Percentiles rank a stretch among this genome's conserved stretches.
phyloP scores from a whole-genome alignment of 1,284 basidiomycete genomes.

The Abortiporus biennis region DNA sequence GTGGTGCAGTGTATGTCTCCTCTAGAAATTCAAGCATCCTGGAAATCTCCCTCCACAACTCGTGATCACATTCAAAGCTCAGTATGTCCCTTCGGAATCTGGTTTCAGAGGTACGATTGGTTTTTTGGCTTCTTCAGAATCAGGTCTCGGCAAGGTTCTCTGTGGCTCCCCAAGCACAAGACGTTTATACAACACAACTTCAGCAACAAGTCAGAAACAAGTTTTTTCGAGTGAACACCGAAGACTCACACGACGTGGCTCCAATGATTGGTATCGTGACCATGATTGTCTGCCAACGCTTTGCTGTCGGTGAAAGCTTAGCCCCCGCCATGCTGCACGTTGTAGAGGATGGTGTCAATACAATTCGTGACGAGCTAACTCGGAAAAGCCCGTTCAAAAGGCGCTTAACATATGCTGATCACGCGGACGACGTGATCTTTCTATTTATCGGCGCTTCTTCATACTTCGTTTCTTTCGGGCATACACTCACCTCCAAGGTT shows the following conservation, averaged over 20 bases:
- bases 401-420: too few species aligned
- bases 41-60: not conserved
- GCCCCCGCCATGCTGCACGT: too few species aligned
- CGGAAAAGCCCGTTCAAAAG: too few species aligned
- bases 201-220: constrained; percentile 11
- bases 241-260: constrained; percentile 43
- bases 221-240: too few species aligned
- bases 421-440: too few species aligned
- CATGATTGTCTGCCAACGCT: constrained; percentile 52
- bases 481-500: too few species aligned
- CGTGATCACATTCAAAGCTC: not conserved
- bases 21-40: not conserved
- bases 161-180: constrained; percentile 57
- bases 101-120: constrained; percentile 16
- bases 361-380: too few species aligned
- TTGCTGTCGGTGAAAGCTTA: constrained; percentile 36
- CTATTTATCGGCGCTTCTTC: too few species aligned
- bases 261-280: constrained; percentile 56
- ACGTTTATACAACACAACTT: constrained; percentile 64
- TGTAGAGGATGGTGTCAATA: too few species aligned
- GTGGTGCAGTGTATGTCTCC: not conserved
- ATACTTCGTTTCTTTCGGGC: too few species aligned
- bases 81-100: not conserved
- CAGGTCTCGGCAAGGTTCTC: constrained; percentile 22
- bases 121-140: constrained; percentile 13